Base-by-base conservation (phyloP, 306 rosid genomes). In the Biancaea sappan region DNA sequence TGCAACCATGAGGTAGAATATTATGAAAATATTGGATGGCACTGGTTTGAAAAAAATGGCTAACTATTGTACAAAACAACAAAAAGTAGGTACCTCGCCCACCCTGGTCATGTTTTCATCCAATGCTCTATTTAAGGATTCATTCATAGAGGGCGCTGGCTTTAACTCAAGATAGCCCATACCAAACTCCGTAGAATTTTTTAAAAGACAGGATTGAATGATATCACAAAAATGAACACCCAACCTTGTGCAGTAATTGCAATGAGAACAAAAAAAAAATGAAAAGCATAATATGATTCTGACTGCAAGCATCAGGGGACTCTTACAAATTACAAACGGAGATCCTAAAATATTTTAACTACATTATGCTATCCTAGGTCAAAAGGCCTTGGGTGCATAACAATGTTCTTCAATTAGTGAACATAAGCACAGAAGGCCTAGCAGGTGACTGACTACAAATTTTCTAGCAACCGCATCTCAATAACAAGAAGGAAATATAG, bases 151-250 rank as follows among this genome's bases (percentile, higher is more conserved):
- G 70, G 88, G 83, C n/a, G 93, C 84, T 53, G 91, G 83, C 84
- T 90, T 94, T 77, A 86, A 62, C 41, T 94, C 99, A 74, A 92
- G 90, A 82, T 83, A 82, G 62, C 99, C 99, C 86, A 87, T 94
- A 76, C 96, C 91, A 80, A 94, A 94, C 79, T 94, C 99, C n/a
- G n/a, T n/a, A n/a, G n/a, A n/a, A n/a, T n/a, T n/a, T n/a, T n/a
- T n/a, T n/a, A 21, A 38, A 50, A 18, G 29, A 63, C 11, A 5
- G 8, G 26, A 62, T 19, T 0, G 18, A 40, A 14, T 22, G 35
- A 40, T 13, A 64, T 13, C 18, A 62, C 48, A 37, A 22, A 65
- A n/a, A 1, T 22, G 15, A 38, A 40, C 48, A 12, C 31, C 70
- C 34, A 6, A 29, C 35, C 19, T 19, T 37, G 7, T 37, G 32